phyloP scores from a whole-genome alignment of 257 asterid genomes.

The Solanum piurae region DNA sequence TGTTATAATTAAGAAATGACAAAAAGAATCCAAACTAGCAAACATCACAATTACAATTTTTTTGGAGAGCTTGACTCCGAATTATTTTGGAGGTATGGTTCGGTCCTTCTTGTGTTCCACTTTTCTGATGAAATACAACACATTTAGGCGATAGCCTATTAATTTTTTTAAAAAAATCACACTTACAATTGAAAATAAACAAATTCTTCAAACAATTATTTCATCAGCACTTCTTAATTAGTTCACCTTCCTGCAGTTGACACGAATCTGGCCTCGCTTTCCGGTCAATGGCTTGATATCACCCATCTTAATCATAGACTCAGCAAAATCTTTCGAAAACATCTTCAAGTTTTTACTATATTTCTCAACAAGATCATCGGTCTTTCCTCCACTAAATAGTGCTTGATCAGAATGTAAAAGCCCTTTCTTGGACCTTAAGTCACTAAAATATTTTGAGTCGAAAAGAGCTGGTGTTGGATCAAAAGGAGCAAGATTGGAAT shows the following conservation, averaged over 20 bases:
- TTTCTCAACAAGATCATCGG: neutral
- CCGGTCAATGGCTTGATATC: neutral
- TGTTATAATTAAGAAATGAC: neutral
- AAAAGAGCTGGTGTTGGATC: neutral
- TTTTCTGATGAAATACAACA: too few relatives aligned
- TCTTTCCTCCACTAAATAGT: neutral
- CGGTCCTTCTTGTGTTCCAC: too few relatives aligned
- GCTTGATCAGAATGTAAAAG: constrained; percentile 1
- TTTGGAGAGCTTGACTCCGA: too few relatives aligned
- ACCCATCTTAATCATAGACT: neutral
- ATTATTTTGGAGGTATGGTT: too few relatives aligned
- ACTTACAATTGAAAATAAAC: neutral
- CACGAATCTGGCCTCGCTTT: neutral
- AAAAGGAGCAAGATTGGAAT: neutral
- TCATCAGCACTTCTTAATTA: neutral
- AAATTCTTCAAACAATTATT: neutral
- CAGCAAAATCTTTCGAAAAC: neutral
- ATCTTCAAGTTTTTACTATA: neutral
- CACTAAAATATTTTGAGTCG: neutral
- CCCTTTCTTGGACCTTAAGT: neutral
- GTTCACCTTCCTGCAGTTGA: constrained; percentile 7
- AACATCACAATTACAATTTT: neutral
- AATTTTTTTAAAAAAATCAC: neutral
- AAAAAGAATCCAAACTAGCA: neutral
- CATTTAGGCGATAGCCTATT: neutral